phyloP scores from a whole-genome alignment of 179 eudicot species.

The Heliamphora pulchella region DNA sequence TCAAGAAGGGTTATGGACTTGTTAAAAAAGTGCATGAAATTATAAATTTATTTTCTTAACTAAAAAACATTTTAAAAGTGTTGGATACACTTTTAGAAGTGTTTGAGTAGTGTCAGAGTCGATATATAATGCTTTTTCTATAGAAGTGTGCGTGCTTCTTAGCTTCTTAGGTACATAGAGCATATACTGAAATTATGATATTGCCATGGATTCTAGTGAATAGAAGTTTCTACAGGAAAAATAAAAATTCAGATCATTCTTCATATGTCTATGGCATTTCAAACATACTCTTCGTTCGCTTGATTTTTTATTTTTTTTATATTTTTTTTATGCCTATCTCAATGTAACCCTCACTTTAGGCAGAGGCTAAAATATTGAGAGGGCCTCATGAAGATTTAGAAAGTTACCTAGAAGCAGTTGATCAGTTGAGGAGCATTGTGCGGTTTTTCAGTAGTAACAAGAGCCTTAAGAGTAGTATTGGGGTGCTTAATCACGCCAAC shows the following conservation, averaged over 20 bases:
- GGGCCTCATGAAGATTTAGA: conserved; percentile 96
- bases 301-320: no score
- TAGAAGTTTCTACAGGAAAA: neutral
- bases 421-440: conserved; percentile 47
- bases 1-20: no score
- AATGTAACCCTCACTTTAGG: conserved; percentile 36
- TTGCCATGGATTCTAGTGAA: neutral
- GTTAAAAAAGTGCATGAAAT: no score
- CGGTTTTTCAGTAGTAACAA: conserved; percentile 53
- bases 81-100: no score
- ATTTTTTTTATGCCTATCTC: neutral
- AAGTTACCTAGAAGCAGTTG: conserved; percentile 79
- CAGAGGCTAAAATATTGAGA: conserved; percentile 67
- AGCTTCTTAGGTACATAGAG: neutral
- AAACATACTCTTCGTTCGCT: no score
- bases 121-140: no score
- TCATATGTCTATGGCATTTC: neutral
- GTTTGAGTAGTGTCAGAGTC: no score
- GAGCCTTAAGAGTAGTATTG: conserved; percentile 42
- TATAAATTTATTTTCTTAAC: no score
- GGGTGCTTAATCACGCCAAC: conserved; percentile 47
- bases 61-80: no score
- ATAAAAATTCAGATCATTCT: neutral
- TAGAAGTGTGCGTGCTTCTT: no score
- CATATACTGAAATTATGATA: neutral